Evolutionary conservation across 257 asterid species (phyloP).

Genomic region (Solanum ossicruentum): DNA sequence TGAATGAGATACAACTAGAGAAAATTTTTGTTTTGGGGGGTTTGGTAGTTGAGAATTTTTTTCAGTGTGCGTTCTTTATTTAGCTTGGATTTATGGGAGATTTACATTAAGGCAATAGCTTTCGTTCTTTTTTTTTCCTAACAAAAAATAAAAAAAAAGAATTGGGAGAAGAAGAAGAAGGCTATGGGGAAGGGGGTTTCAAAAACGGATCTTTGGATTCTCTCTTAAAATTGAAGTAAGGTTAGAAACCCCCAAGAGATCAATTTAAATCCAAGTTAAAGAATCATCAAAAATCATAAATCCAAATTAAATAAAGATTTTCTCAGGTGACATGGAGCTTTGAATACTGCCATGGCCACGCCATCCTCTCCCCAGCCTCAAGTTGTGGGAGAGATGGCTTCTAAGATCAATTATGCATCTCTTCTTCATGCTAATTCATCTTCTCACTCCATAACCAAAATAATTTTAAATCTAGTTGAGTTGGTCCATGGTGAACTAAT

Average conservation of each 20-base stretch:
- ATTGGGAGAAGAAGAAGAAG: neutral
- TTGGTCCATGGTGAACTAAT: no score
- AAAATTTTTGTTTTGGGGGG: neutral
- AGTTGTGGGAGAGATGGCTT: no score
- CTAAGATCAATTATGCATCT: no score
- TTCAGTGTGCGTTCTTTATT: neutral
- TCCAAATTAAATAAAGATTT: neutral
- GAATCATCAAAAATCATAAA: neutral
- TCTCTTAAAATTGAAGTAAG: neutral
- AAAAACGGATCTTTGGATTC: neutral
- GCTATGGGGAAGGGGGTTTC: neutral
- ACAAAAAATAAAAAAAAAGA: conserved; percentile 1
- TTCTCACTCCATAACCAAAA: no score
- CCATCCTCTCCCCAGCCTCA: no score
- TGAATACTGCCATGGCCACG: no score
- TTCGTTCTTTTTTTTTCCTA: conserved; percentile 4
- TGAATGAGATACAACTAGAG: neutral
- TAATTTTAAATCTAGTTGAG: no score
- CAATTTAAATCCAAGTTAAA: neutral
- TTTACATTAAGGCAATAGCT: neutral
- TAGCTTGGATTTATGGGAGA: neutral
- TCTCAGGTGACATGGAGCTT: neutral
- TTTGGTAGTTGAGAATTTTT: neutral
- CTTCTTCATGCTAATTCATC: no score
- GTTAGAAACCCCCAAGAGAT: neutral